Conservation (phyloP, 2,329 filamentous ascomycete species). For the Hypoxylon sp. region DNA sequence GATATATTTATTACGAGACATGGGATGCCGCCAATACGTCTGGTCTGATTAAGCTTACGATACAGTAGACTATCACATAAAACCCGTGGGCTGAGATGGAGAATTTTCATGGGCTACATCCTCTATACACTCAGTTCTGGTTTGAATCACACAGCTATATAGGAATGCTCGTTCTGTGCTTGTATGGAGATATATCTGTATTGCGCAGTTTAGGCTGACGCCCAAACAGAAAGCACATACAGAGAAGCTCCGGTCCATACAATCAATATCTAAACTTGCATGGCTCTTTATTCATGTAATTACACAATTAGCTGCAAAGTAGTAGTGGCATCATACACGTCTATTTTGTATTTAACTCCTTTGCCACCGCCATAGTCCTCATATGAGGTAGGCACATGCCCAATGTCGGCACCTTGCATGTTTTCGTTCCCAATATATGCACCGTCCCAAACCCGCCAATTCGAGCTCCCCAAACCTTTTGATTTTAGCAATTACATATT, state of each 20-base stretch:
- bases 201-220: neutral
- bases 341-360: conserved; percentile 4
- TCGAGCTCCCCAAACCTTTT: conserved; percentile 3
- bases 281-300: neutral
- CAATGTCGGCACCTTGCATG: conserved; percentile 9
- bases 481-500: conserved; percentile 34
- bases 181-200: neutral
- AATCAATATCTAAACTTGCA: neutral
- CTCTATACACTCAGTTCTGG: neutral
- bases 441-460: conserved; percentile 13
- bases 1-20: neutral
- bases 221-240: neutral
- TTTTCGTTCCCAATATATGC: conserved; percentile 32
- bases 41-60: neutral
- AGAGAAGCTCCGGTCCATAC: neutral
- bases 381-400: neutral
- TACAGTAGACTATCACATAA: neutral
- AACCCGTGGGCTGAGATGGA: neutral
- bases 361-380: neutral
- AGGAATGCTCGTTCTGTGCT: neutral
- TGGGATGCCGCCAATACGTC: neutral
- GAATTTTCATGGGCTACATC: neutral
- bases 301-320: neutral
- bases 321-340: conserved; percentile 1
- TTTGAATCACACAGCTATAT: neutral